A percentile compares a stretch with the other conserved stretches of the same genome.
These are phyloP conservation scores for Stemphylium beticola DNA, from an alignment of 2,329 filamentous ascomycete genomes.

Conservation along the genomic window DNA sequence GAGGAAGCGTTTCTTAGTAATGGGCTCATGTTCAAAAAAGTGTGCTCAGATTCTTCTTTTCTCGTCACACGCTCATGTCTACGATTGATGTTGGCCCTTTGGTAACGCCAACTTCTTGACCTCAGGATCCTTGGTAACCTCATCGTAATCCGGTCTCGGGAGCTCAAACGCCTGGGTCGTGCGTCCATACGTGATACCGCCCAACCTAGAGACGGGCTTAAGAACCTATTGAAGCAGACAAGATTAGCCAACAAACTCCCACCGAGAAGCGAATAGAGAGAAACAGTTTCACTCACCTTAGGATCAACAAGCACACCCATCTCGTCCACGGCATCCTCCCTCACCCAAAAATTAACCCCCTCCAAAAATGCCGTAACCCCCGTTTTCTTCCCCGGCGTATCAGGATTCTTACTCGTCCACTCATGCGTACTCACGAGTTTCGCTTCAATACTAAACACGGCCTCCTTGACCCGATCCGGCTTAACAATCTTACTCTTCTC, in stretches of 20 bases:
- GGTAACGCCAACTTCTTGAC: conserved; percentile 61
- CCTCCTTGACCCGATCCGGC: conserved; percentile 77
- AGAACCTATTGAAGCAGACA: conserved; percentile 60
- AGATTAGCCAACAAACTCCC: background rate
- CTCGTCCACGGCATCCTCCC: conserved; percentile 86
- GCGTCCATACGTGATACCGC: conserved; percentile 84
- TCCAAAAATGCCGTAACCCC: conserved; percentile 79
- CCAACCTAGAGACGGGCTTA: conserved; percentile 76
- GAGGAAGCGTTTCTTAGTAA: background rate
- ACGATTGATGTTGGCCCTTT: conserved; percentile 6
- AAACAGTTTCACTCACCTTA: conserved; percentile 54
- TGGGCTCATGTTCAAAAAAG: no score
- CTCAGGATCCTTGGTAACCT: conserved; percentile 57
- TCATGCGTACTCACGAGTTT: conserved; percentile 76
- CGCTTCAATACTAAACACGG: conserved; percentile 81
- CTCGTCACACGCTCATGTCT: background rate
- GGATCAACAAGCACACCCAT: conserved; percentile 77
- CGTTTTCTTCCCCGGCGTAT: conserved; percentile 74
- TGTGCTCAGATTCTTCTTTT: background rate
- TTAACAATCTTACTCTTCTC: conserved; percentile 69
- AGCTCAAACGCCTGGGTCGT: conserved; percentile 74
- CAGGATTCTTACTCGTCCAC: conserved; percentile 69
- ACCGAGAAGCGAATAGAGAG: no score
- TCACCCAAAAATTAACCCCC: conserved; percentile 84
- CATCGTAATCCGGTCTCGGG: conserved; percentile 61